A percentile compares a stretch with the other conserved stretches of the same genome.
These are phyloP conservation scores for Scleroderma bovista DNA, from an alignment of 768 basidiomycete species.

Conservation along the genomic window DNA sequence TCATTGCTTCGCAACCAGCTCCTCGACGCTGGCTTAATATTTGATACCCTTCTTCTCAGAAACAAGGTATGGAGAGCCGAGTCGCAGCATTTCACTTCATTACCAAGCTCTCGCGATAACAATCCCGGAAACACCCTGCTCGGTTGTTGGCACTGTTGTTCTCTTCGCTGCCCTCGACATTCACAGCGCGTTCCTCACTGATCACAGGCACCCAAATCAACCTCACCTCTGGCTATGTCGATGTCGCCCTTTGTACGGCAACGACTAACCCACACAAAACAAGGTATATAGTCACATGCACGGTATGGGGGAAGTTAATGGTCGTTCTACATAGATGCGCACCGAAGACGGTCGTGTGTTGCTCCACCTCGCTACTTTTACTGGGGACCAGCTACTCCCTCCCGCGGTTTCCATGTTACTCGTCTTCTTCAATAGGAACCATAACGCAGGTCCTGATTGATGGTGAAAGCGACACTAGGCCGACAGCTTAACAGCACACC, in stretches of 20 bases:
- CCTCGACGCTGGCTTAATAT: conserved; percentile 76
- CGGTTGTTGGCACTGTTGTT: conserved; percentile 81
- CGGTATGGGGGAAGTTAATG: conserved; percentile 2
- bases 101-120: conserved; percentile 7
- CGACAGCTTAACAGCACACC: conserved; percentile 52
- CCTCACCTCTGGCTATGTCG: conserved; percentile 83
- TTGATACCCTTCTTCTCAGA: conserved; percentile 72
- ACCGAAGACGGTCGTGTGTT: conserved; percentile 59
- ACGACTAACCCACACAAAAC: conserved; percentile 55
- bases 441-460: conserved; percentile 52
- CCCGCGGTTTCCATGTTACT: conserved; percentile 70
- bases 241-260: conserved; percentile 82
- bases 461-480: not conserved
- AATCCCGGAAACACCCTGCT: conserved; percentile 74
- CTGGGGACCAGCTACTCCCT: conserved; percentile 78
- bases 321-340: conserved; percentile 17
- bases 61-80: conserved; percentile 42
- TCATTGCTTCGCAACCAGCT: conserved; percentile 62
- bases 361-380: conserved; percentile 66
- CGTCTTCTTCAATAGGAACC: conserved; percentile 86
- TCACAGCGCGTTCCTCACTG: conserved; percentile 84
- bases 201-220: conserved; percentile 66
- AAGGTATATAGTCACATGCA: conserved; percentile 33
- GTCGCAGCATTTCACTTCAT: not conserved
- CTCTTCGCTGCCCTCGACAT: conserved; percentile 75